Evolutionary conservation across 208 protist genomes (phyloP), one percentile per base, ranked within the genome.

Genomic region (Herpetomonas tarakana): DNA sequence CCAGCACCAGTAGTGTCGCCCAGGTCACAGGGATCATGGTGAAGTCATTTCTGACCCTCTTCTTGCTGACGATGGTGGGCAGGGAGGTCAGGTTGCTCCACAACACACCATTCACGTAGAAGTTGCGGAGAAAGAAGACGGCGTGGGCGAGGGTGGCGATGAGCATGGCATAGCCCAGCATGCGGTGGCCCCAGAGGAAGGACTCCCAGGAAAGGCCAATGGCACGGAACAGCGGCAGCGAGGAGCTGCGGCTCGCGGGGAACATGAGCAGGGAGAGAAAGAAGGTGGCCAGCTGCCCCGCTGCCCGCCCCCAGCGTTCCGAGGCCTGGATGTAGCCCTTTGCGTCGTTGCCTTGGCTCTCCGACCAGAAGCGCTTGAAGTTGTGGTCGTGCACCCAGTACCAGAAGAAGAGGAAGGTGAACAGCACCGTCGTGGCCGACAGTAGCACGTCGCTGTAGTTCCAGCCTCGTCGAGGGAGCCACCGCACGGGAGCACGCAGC

Each of bases 361-460:
- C 66, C 18, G 63, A 30, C 9, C 52, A 68, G 0, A 55, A 2
- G 1, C 53, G 45, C 27, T 83, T 76, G 70, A 68, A 88, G 69
- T 85, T 88, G 71, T 88, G 81, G 45, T 76, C 77, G 24, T 65
- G 74, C 12, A 85, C 12, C 81, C 81, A 88, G 63, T 88, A 88
- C 50, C 80, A 49, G 58, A 68, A 71, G 63, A 88, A 88, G 38
- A 79, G 46, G 19, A 58, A 29, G 2, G 68, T 31, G 9, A 88
- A 51, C 44, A 68, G n/a, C 27, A 61, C 26, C 28, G 75, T 85
- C 12, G 62, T 38, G 45, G 47, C 50, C 12, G 65, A n/a, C 49
- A 85, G 65, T 14, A 58, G 58, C 1, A 66, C 47, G 55, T 85
- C 68, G 35, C 65, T 61, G 41, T 61, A 35, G n/a, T 61, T 68